These are phyloP conservation scores for Colletotrichum viniferum DNA, from an alignment of 2,329 filamentous ascomycete species.

Conservation along the genomic window DNA sequence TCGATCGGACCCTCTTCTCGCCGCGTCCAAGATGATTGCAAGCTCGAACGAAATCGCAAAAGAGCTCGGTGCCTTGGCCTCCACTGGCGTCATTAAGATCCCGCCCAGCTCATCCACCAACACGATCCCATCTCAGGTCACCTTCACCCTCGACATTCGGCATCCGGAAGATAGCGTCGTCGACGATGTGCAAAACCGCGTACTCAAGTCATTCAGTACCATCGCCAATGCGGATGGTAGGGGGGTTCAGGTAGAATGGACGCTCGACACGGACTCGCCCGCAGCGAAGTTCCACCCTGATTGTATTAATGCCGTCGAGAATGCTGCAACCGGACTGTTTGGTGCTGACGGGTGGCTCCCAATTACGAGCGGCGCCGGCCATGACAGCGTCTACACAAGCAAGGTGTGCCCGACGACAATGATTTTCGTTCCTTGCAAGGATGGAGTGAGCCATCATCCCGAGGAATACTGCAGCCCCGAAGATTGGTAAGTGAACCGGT, in stretches of 20 bases:
- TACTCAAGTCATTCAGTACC: conserved; percentile 25
- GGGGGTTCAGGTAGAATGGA: conserved; percentile 57
- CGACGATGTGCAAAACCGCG: conserved; percentile 24
- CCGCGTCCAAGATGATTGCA: conserved; percentile 70
- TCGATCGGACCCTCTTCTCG: conserved; percentile 71
- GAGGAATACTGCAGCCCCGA: conserved; percentile 65
- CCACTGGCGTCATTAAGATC: conserved; percentile 66
- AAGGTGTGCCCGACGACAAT: conserved; percentile 66
- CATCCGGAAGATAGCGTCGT: conserved; percentile 20
- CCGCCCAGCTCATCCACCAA: conserved; percentile 23
- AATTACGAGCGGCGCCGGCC: conserved; percentile 47
- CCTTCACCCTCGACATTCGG: conserved; percentile 24
- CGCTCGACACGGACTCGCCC: conserved; percentile 64
- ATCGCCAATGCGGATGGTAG: conserved; percentile 30
- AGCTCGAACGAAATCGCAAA: conserved; percentile 68
- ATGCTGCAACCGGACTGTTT: conserved; percentile 62
- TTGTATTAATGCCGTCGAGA: conserved; percentile 69
- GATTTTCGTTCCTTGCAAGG: conserved; percentile 69
- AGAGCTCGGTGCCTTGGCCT: conserved; percentile 64
- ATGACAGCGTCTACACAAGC: conserved; percentile 63
- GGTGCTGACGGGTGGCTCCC: conserved; percentile 42
- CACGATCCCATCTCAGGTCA: conserved; percentile 17
- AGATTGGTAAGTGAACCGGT: conserved; percentile 46
- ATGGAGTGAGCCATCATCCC: conserved; percentile 68
- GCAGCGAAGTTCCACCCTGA: conserved; percentile 70